Evolutionary conservation across 108 stramenopile genomes (phyloP), one percentile per base, ranked within the genome.

Genomic region (Fragilaria radians): DNA sequence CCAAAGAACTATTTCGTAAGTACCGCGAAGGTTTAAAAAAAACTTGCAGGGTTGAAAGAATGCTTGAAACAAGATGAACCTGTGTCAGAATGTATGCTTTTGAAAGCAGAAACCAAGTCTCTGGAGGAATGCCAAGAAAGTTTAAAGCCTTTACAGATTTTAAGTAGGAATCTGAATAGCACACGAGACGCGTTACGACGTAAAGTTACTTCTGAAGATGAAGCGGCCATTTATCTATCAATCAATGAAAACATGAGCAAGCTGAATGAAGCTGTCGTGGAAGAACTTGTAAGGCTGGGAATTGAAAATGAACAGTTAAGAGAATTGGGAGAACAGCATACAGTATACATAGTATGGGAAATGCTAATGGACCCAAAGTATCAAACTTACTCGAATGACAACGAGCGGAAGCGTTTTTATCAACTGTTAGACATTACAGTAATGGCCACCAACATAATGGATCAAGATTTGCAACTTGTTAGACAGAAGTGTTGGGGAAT

Each of bases 81-180:
- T n/a, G 81, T 93, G 0, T 82, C 84, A 7, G 82, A 86, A 55
- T 76, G 73, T 31, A 45, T 93, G 24, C 77, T 76, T 17, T 57
- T 93, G 53, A 71, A 87, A 67, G 83, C 74, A 34, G 88, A 93
- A 60, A 48, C 87, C 14, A 71, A 78, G 28, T 46, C 34, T 27
- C 59, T 93, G 18, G 91, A 93, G 33, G 81, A 87, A 18, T 89
- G 87, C 61, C 83, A 85, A 56, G 81, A 86, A 24, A 63, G 67
- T 31, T 57, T 82, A 30, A 46, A 69, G 34, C 46, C 53, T 19
- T 27, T 74, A 58, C 53, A 47, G 61, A 28, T 66, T 32, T 63
- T 56, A 28, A 78, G 59, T 65, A 78, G 34, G 56, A 69, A 59
- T 45, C 61, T 70, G 52, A 68, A 58, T 52, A 82, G 74, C 11